Evolutionary conservation across 768 basidiomycete genomes (phyloP).

Genomic region (Lentinula lateritia): DNA sequence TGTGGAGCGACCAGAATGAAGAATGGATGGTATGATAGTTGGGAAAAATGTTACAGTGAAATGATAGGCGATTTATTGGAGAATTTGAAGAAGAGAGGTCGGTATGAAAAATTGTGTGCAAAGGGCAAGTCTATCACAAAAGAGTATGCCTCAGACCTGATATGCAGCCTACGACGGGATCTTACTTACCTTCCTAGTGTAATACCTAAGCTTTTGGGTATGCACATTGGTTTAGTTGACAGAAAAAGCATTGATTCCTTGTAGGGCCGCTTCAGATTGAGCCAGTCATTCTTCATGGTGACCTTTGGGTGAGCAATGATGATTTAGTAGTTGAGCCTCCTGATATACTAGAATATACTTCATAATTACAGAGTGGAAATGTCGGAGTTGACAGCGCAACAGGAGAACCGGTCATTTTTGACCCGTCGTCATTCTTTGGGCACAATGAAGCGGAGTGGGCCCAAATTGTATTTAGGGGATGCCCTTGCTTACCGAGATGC

Average conservation of each 20-base stretch:
- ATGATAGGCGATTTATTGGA: conserved; percentile 56
- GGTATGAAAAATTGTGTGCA: conserved; percentile 38
- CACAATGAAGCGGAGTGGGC: conserved; percentile 80
- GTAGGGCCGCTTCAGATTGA: conserved; percentile 45
- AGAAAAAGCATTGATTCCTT: not conserved
- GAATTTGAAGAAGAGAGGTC: conserved; percentile 35
- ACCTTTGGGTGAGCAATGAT: conserved; percentile 57
- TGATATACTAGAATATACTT: not conserved
- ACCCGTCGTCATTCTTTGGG: conserved; percentile 75
- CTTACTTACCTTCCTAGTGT: conserved; percentile 35
- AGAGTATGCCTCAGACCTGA: conserved; percentile 30
- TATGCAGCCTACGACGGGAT: not conserved
- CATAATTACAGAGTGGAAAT: conserved; percentile 57
- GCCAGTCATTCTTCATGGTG: conserved; percentile 74
- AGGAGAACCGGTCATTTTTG: conserved; percentile 64
- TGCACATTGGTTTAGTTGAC: conserved; percentile 14
- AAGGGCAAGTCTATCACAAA: conserved; percentile 47
- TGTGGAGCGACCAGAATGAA: conserved; percentile 67
- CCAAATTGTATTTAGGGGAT: not conserved
- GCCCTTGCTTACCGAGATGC: not conserved
- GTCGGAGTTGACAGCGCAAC: conserved; percentile 51
- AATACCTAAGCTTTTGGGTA: conserved; percentile 65
- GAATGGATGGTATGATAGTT: conserved; percentile 70
- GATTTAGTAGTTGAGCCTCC: not conserved
- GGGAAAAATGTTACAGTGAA: conserved; percentile 63